These are phyloP conservation scores for Termitomyces sp. DNA, from an alignment of 768 basidiomycete genomes.

Conservation along the genomic window DNA sequence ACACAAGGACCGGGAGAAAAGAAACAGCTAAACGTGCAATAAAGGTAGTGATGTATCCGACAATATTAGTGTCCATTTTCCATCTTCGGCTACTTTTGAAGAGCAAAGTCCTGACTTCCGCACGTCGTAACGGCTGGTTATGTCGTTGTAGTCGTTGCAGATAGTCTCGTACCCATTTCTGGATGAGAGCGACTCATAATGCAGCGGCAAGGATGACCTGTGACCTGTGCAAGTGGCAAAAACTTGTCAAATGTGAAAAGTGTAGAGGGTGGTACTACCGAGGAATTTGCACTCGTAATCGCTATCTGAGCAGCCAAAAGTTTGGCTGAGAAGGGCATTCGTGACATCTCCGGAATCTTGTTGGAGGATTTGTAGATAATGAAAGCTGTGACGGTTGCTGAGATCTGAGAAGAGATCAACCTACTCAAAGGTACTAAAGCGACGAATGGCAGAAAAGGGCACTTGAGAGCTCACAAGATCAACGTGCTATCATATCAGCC, in stretches of 20 bases:
- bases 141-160: neutral
- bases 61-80: neutral
- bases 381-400: conserved; percentile 34
- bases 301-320: conserved; percentile 8
- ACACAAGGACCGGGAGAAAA: conserved; percentile 2
- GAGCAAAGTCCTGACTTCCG: neutral
- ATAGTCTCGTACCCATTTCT: neutral
- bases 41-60: neutral
- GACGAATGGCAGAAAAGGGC: too few relatives aligned
- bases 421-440: conserved; percentile 13
- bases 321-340: conserved; percentile 22
- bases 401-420: conserved; percentile 41
- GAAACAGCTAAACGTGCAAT: neutral
- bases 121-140: neutral
- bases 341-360: conserved; percentile 20
- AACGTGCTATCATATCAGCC: conserved; percentile 12
- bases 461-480: conserved; percentile 24
- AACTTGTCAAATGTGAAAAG: conserved; percentile 10
- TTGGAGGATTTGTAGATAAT: conserved; percentile 29
- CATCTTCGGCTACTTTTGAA: neutral
- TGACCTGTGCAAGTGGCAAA: conserved; percentile 19
- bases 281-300: neutral
- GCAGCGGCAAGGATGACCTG: conserved; percentile 22
- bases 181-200: conserved; percentile 20
- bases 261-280: too few relatives aligned